Evolutionary conservation across 2,329 filamentous ascomycete species (phyloP), one percentile per base, ranked within the genome.

Genomic region (Aspergillus fructus): DNA sequence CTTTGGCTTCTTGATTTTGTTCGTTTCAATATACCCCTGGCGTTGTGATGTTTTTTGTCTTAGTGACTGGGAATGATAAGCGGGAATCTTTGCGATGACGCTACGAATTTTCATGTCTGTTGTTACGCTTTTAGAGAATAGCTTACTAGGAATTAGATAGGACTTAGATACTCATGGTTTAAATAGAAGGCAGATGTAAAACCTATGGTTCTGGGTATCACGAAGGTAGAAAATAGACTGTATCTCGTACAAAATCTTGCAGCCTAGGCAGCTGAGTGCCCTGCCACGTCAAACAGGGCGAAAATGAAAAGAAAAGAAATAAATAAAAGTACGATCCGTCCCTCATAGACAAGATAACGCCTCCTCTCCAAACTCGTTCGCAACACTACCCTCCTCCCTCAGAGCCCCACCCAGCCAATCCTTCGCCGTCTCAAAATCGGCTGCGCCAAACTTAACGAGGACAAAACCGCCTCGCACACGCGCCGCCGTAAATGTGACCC

Each of bases 361-460:
- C 66, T 93, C 85, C 55, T 92, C 88, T 2, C 93, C 93, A 78
- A 97, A 97, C 12, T 84, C 76, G 51, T 77, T 73, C 15, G 82
- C 76, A 9, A 96, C 80, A 61, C 85, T 93, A 1, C 89, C 90
- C 71, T 96, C 91, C 60, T 85, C 82, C 46, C 80, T 75, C 47
- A 96, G 77, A 84, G 97, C 89, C 6, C 81, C 81, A 9, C 86
- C 85, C 57, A 97, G 81, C 91, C 93, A 97, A 47, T 83, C 78
- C 63, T 90, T 85, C 4, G 88, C 92, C 24, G 88, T 89, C 72
- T 97, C 92, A 23, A 96, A 88, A 45, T 88, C 88, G 54, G 81
- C 82, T 1, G 93, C 90, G 1, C 90, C 91, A 71, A 97, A 96
- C 73, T 97, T 97, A 64, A 97, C 89, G 24, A 97, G 82, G 3